Conservation (phyloP, 169 alveolate genomes). For the Eimeria zaria region DNA sequence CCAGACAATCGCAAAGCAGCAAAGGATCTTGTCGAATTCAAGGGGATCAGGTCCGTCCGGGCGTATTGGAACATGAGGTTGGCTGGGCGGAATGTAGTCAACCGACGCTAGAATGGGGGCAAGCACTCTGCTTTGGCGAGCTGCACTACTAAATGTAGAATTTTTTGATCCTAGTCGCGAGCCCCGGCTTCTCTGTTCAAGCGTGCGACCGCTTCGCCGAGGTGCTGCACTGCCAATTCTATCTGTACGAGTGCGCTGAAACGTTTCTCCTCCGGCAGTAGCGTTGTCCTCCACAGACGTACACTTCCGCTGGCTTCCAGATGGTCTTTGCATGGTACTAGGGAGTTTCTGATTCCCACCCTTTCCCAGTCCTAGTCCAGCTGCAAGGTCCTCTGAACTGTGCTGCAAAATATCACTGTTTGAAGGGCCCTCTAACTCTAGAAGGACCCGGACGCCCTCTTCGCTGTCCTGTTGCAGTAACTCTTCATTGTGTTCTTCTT, state of each 20-base stretch:
- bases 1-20: slow-evolving; percentile 80
- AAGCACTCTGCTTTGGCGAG: slow-evolving; percentile 39
- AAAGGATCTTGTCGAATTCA: slow-evolving; percentile 72
- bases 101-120: slow-evolving; percentile 56
- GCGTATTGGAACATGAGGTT: slow-evolving; percentile 52
- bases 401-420: slow-evolving; percentile 21
- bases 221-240: background rate
- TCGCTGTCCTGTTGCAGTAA: slow-evolving; percentile 10
- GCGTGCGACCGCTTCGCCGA: background rate
- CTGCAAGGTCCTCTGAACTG: slow-evolving; percentile 2
- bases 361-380: background rate
- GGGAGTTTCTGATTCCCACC: background rate
- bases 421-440: slow-evolving; percentile 34
- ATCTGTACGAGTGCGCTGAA: slow-evolving; percentile 29
- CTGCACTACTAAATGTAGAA: slow-evolving; percentile 33
- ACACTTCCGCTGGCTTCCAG: background rate
- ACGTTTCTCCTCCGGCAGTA: background rate
- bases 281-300: background rate
- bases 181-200: slow-evolving; percentile 28
- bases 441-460: slow-evolving; percentile 65
- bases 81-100: slow-evolving; percentile 50
- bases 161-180: slow-evolving; percentile 44
- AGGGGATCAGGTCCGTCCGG: slow-evolving; percentile 80
- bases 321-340: background rate
- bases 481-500: slow-evolving; percentile 11